phyloP scores from a whole-genome alignment of 805 yeast genomes.

The Diddensiella santjacobensis region DNA sequence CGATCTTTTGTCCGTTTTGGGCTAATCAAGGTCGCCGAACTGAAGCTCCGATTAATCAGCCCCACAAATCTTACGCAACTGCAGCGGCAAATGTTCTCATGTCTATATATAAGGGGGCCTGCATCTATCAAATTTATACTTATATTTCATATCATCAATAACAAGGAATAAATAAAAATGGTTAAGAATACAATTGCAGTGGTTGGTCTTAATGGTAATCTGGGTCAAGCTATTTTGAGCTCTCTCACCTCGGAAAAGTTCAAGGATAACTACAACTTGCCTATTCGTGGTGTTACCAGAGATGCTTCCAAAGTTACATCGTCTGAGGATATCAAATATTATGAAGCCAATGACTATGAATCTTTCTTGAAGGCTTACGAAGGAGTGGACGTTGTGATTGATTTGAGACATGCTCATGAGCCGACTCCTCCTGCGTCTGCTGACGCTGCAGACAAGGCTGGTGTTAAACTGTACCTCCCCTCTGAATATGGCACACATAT shows the following conservation, averaged over 20 bases:
- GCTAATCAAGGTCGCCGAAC: no score
- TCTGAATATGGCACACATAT: conserved; percentile 53
- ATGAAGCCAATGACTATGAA: conserved; percentile 27
- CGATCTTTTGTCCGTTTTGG: no score
- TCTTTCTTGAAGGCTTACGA: conserved; percentile 38
- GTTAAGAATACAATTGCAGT: conserved; percentile 43
- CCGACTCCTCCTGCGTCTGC: conserved; percentile 26
- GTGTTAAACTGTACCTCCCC: conserved; percentile 52
- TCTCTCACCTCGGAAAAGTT: conserved; percentile 43
- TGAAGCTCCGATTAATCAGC: no score
- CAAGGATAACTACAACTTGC: conserved; percentile 40
- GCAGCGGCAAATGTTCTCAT: no score
- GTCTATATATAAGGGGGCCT: no score
- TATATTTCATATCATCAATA: no score
- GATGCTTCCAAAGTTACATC: conserved; percentile 32
- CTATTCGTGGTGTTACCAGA: conserved; percentile 50
- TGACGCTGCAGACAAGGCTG: conserved; percentile 38
- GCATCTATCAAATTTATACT: no score
- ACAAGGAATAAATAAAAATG: not conserved
- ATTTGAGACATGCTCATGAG: conserved; percentile 29
- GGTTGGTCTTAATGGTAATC: conserved; percentile 47
- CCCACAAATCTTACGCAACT: no score
- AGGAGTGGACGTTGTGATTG: conserved; percentile 49
- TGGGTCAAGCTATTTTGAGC: conserved; percentile 46
- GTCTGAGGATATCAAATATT: conserved; percentile 39